Base-by-base conservation (phyloP, 768 basidiomycete genomes). In the Suillus decipiens region DNA sequence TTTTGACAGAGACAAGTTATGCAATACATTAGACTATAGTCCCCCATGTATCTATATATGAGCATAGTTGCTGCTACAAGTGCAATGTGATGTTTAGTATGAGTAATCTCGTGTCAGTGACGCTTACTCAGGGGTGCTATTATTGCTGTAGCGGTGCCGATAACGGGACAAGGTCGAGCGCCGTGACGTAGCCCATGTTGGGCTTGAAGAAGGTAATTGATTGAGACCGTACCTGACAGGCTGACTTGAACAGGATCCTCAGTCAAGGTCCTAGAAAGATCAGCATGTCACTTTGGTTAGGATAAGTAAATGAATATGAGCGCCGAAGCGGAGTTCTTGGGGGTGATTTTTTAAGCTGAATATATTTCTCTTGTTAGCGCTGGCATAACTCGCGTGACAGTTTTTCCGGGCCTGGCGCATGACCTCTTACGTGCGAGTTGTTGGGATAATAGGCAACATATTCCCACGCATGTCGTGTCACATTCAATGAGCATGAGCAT, bases 401-500 rank as follows among this genome's bases (percentile, higher is more conserved):
- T 50, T 50, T 50, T 50, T 43, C 42, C 42, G 22, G 45, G 22
- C n/a, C 45, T 47, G 45, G 22, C 45, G 22, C 50, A 14, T 51
- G 28, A 28, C 3, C 28, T 28, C 28, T 28, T 28, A 28, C 28
- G 28, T 28, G 28, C 28, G 28, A 28, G 28, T 28, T 28, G 3
- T 28, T 28, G 28, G 28, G 2, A 28, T 28, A 28, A 28, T 28
- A 28, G 28, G 54, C 12, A 22, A 36, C 1, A 9, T 12, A 19
- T 57, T 57, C 56, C 24, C 56, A 41, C 39, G 56, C 17, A 39
- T n/a, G 5, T 53, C 56, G 56, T 57, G 56, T 57, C 37, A 28
- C 17, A 5, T n/a, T n/a, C n/a, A 41, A 6, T 28, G 28, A 28
- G 28, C 19, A 19, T 19, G 7, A 8, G 3, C 17, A 19, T 8